Evolutionary conservation across 805 yeast species (phyloP).

Genomic region (Isabelozyma heimii): DNA sequence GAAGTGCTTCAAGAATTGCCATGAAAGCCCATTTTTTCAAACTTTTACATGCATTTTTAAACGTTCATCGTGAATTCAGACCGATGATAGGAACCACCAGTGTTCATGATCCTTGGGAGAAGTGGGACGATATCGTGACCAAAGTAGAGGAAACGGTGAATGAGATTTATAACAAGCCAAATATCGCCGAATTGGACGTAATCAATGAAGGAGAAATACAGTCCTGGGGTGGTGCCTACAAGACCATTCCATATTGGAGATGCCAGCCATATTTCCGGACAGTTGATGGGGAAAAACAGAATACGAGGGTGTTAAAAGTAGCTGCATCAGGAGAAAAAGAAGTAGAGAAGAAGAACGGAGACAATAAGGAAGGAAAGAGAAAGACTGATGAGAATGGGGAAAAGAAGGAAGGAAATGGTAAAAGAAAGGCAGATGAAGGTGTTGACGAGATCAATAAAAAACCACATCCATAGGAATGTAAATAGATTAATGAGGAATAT

Average conservation of each 20-base stretch:
- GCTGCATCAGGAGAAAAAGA: constrained; percentile 23
- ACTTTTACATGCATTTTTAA: constrained; percentile 75
- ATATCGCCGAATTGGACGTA: constrained; percentile 55
- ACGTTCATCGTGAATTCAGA: constrained; percentile 74
- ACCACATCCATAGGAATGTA: too few species aligned
- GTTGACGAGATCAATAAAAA: not conserved
- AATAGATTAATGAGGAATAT: too few species aligned
- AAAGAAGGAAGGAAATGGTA: not conserved
- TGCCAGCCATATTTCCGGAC: constrained; percentile 93
- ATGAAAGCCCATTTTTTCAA: constrained; percentile 94
- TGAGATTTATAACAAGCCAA: constrained; percentile 49
- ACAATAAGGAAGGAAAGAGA: not conserved
- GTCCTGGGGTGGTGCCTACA: constrained; percentile 79
- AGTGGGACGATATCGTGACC: constrained; percentile 52
- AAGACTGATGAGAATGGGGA: not conserved
- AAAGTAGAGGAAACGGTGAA: constrained; percentile 67
- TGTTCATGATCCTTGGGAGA: constrained; percentile 33
- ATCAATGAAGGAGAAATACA: constrained; percentile 53
- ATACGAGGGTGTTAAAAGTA: constrained; percentile 33
- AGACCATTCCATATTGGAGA: constrained; percentile 89
- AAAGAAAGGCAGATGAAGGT: not conserved
- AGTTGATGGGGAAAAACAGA: constrained; percentile 68
- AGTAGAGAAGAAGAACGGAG: not conserved
- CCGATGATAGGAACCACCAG: constrained; percentile 59
- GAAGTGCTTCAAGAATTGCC: constrained; percentile 73